Conservation (phyloP, 2,329 filamentous ascomycete species). For the Fusarium acutatum region DNA sequence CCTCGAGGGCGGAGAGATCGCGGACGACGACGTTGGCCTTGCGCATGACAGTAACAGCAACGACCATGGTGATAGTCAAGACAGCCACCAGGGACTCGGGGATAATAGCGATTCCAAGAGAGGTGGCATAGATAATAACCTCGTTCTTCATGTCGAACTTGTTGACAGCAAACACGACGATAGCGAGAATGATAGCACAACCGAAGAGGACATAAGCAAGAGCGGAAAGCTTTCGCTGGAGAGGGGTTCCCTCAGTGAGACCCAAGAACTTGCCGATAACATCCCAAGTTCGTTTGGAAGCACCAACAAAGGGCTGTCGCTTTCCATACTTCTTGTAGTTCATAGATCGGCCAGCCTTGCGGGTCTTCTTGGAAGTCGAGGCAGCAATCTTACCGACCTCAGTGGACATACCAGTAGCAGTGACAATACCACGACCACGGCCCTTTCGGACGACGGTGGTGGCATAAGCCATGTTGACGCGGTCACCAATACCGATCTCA, state of each 20-base stretch:
- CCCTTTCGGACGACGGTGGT: slow-evolving; percentile 78
- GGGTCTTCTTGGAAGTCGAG: slow-evolving; percentile 60
- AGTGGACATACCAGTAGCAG: slow-evolving; percentile 75
- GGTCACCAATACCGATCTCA: slow-evolving; percentile 73
- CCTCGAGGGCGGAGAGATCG: slow-evolving; percentile 73
- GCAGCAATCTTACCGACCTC: slow-evolving; percentile 76
- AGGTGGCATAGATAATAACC: slow-evolving; percentile 66
- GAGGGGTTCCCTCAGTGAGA: slow-evolving; percentile 73
- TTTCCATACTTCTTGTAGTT: slow-evolving; percentile 64
- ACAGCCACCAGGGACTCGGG: slow-evolving; percentile 73
- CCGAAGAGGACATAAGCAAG: slow-evolving; percentile 80
- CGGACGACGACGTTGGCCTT: slow-evolving; percentile 71
- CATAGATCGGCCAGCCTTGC: slow-evolving; percentile 63
- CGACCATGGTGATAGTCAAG: slow-evolving; percentile 75
- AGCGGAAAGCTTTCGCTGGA: slow-evolving; percentile 81
- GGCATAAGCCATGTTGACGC: slow-evolving; percentile 78
- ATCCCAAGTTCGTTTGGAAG: slow-evolving; percentile 57
- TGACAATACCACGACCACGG: slow-evolving; percentile 76
- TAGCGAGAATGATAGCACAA: slow-evolving; percentile 67
- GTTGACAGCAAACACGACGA: slow-evolving; percentile 67
- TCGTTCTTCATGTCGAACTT: slow-evolving; percentile 60
- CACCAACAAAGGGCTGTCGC: slow-evolving; percentile 57
- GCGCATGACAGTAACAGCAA: slow-evolving; percentile 70
- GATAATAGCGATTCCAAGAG: slow-evolving; percentile 68
- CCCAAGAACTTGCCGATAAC: slow-evolving; percentile 67